Base-by-base conservation (phyloP, 305 asterid genomes). In the Fraxinus baroniana region DNA sequence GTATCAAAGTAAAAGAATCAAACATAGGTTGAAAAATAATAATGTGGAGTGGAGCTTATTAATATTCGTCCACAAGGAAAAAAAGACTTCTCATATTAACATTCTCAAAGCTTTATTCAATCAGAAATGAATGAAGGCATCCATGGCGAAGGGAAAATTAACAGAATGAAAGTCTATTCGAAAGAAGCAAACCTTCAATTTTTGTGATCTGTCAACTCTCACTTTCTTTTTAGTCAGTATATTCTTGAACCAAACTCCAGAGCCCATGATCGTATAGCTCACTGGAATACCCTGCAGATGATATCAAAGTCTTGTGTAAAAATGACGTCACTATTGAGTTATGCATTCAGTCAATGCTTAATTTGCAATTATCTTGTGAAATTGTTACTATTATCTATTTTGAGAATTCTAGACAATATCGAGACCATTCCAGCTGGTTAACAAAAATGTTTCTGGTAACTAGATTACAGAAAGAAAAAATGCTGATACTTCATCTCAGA, bases 181-280 rank as follows among this genome's bases (percentile, higher is more conserved):
- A 68, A 9, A 30, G 64, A 32, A 26, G 35, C 76, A 28, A 81
- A 88, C 91, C 92, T 89, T 87, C 74, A 75, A n/a, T 79, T 83
- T 87, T 78, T 82, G 86, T 17, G 86, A 74, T 68, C 81, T 85
- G 28, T 79, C 83, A 24, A 76, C 88, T 82, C 89, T 91, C 22
- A 15, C 60, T 49, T 91, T 91, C 85, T 80, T 91, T 87, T 85
- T 83, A 78, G 80, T 81, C 78, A 89, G 85, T 74, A 89, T 87
- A 81, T 86, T 91, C 89, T 91, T 91, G 64, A 91, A 83, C 94
- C 94, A 91, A 81, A 86, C 88, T 74, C 89, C 89, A 44, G 93
- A 89, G 73, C 90, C 93, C 94, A 89, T 91, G 77, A 49, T 37
- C 74, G 83, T 80, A 64, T 60, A 12, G 33, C 62, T 70, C 22